Base-by-base conservation (phyloP, 257 asterid species). In the Solanum pinnatisectum region DNA sequence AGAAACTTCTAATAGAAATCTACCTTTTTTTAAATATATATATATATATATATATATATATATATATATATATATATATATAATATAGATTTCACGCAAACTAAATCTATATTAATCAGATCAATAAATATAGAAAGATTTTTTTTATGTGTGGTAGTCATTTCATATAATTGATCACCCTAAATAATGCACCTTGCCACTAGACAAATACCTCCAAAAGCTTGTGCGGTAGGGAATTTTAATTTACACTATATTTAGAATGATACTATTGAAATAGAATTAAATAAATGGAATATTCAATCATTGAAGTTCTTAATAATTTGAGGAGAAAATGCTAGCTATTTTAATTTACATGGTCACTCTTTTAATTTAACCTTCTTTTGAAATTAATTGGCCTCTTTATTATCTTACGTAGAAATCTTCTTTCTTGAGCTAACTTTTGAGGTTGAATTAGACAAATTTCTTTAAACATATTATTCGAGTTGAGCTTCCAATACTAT, bases 131-230 rank as follows among this genome's bases (percentile, higher is more conserved):
- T 23, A 20, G n/a, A 16, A 52, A 13, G 4, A 3, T 56, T 4
- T 18, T 20, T 20, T 56, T 18, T 18, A 18, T 56, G 65, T 56
- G 20, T 76, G 40, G 30, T 73, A 36, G 30, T 6, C n/a, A 77
- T 9, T 78, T 78, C 63, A 42, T 78, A 40, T 42, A 78, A 42
- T 78, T 42, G 39, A 42, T 42, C 25, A 20, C 65, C 42, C 37
- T 2, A 25, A 40, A 77, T 77, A 77, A 40, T 77, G 14, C 84
- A 79, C 25, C 25, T 27, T 79, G 39, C 39, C 39, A 27, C 84
- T 79, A 79, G 15, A 44, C 39, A 79, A 36, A 79, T 25, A 79
- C 40, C 65, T 27, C 85, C 85, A 79, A 79, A 25, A 79, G 67
- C 25, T 81, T 81, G 68, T 8, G 40, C 67, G 46, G 68, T 27